phyloP scores from a whole-genome alignment of 345 rosid species.

The Trapa incisa region DNA sequence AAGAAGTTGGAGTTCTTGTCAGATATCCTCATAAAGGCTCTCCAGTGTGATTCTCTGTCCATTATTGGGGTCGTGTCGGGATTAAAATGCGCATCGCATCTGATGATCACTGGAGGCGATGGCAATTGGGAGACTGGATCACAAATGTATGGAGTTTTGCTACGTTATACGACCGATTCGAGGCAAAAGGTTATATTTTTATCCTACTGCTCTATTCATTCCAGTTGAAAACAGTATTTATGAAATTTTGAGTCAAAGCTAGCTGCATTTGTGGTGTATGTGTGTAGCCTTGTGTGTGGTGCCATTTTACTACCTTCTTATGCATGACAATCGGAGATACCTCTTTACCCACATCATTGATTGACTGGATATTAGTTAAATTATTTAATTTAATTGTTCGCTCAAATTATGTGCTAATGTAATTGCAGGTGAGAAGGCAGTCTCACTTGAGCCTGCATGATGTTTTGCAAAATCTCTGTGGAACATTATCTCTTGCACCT shows the following conservation, averaged over 20 bases:
- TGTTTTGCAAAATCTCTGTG: conserved; percentile 41
- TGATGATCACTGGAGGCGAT: conserved; percentile 35
- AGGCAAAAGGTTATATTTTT: conserved; percentile 38
- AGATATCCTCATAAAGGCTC: conserved; percentile 25
- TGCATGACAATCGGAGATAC: background rate
- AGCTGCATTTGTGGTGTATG: background rate
- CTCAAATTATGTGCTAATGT: background rate
- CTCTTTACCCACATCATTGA: background rate
- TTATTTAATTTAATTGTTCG: background rate
- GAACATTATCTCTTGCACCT: conserved; percentile 32
- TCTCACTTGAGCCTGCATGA: conserved; percentile 47
- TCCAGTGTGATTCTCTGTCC: conserved; percentile 30
- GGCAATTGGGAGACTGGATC: conserved; percentile 36
- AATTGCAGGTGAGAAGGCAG: conserved; percentile 61
- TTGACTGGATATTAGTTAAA: background rate
- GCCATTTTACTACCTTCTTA: background rate
- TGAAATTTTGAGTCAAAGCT: too few relatives aligned
- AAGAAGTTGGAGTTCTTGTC: conserved; percentile 44
- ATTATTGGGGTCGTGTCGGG: conserved; percentile 36
- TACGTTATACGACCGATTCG: conserved; percentile 39
- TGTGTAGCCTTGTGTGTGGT: background rate
- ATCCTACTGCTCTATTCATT: background rate
- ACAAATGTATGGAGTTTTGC: conserved; percentile 28
- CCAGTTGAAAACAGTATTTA: background rate
- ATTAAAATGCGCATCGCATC: conserved; percentile 48